A percentile compares a stretch with the other conserved stretches of the same genome.
Evolutionary conservation across 768 basidiomycete genomes (phyloP).

Genomic region (Termitomyces sp.): DNA sequence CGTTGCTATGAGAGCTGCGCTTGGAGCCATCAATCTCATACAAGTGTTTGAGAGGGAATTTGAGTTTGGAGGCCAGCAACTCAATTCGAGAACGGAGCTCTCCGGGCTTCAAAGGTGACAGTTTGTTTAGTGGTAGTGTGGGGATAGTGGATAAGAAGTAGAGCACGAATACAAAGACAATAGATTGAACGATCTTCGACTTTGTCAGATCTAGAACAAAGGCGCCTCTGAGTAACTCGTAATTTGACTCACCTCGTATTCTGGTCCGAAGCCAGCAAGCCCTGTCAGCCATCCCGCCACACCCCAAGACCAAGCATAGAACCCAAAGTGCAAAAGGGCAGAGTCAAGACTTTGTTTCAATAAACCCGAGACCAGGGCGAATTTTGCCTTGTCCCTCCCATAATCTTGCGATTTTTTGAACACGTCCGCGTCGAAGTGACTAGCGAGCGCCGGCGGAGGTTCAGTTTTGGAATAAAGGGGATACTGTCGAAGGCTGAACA

Average conservation of each 20-base stretch:
- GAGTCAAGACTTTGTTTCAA: conserved; percentile 74
- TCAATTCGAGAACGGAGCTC: conserved; percentile 80
- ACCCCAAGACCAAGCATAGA: conserved; percentile 83
- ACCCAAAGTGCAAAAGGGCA: conserved; percentile 65
- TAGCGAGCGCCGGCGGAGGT: conserved; percentile 68
- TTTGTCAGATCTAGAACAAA: conserved; percentile 3
- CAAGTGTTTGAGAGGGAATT: conserved; percentile 91
- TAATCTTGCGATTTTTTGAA: conserved; percentile 92
- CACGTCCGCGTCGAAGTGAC: conserved; percentile 63
- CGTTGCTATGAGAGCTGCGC: conserved; percentile 92
- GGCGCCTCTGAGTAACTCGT: neutral
- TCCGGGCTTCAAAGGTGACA: conserved; percentile 78
- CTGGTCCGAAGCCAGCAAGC: conserved; percentile 60
- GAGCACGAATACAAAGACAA: conserved; percentile 69
- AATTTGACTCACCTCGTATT: conserved; percentile 63
- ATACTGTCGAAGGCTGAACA: conserved; percentile 64
- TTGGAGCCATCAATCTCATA: conserved; percentile 98
- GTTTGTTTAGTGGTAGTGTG: conserved; percentile 84
- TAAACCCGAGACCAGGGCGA: conserved; percentile 68
- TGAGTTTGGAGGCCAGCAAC: conserved; percentile 69
- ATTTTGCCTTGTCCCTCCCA: conserved; percentile 86
- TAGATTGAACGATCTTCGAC: conserved; percentile 75
- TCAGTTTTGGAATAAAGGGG: conserved; percentile 74
- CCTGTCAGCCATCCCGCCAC: conserved; percentile 47
- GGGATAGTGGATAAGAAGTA: conserved; percentile 66